Base-by-base conservation (phyloP, 257 asterid genomes). In the Nicotiana attenuata region DNA sequence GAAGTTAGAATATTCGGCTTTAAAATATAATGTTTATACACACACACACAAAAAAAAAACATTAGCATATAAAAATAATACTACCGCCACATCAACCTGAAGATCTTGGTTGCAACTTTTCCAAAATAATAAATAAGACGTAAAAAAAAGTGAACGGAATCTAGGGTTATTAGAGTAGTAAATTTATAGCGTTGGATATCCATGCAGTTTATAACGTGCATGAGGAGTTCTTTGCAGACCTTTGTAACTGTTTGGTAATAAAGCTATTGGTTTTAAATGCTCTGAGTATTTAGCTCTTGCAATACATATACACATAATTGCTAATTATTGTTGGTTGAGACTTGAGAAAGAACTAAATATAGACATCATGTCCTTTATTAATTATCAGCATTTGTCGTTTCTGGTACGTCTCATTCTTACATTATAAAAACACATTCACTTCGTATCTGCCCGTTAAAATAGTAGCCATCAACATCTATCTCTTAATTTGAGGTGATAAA, bases 321-420 rank as follows among this genome's bases (percentile, higher is more conserved):
- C 76, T 29, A 28, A 28, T 16, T 65, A 50, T 65, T 61, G 87
- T 84, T 84, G 84, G 87, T 79, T 14, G 84, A 5, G 65, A 80
- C 86, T 75, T 14, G 84, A 5, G 65, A 80, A 63, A 76, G 73
- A 67, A 87, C 75, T 80, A 84, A 52, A 68, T 28, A 13, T 19
- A 24, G 26, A 3, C 78, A 56, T 81, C 78, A 47, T 79, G 80
- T 82, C 82, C 55, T 41, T 41, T 81, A 78, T 81, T 29, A 85
- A 78, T 81, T 29, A 85, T 82, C 60, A 68, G 55, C 45, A 53
- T 77, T 90, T 87, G 87, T 88, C 88, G 82, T 80, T 82, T 83
- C 75, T 52, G 79, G 57, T 60, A 77, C 77, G 83, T 77, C 82
- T 60, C 66, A 41, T 26, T n/a, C 76, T 83, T 7, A 56, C 59